Conservation (phyloP, 148 eudicot species). For the Silene conica region DNA sequence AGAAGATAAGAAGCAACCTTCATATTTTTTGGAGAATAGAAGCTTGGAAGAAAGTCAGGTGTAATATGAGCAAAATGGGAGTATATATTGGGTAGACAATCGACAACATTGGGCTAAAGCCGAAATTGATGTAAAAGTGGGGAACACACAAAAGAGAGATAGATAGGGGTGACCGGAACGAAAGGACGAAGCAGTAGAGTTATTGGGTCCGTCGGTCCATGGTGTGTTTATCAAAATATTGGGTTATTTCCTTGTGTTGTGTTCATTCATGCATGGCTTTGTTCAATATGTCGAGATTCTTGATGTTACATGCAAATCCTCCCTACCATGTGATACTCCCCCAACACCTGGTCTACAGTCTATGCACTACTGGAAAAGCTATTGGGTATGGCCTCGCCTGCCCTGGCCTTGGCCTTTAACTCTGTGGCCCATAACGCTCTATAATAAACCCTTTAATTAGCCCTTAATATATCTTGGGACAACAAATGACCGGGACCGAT, state of each 20-base stretch:
- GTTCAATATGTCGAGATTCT: slow-evolving; percentile 23
- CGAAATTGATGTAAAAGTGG: not conserved
- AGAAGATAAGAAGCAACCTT: slow-evolving; percentile 15
- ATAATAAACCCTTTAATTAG: no score
- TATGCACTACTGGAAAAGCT: no score
- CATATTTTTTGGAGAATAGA: not conserved
- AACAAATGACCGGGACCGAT: no score
- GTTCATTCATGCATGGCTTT: slow-evolving; percentile 16
- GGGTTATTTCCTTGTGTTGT: slow-evolving; percentile 14
- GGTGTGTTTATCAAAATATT: slow-evolving; percentile 11
- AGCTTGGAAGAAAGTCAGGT: not conserved
- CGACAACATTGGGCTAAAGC: slow-evolving; percentile 11
- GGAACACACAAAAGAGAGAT: slow-evolving; percentile 1
- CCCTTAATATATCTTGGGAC: no score
- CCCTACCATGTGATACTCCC: slow-evolving; percentile 21
- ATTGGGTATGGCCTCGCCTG: no score
- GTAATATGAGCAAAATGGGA: not conserved
- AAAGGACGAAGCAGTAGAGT: slow-evolving; percentile 10
- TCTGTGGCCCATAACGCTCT: no score
- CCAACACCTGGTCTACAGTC: no score
- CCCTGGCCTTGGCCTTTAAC: no score
- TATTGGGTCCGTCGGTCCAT: slow-evolving; percentile 24
- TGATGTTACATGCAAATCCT: slow-evolving; percentile 5
- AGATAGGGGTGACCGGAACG: no score
- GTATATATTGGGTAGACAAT: slow-evolving; percentile 5